Percentiles rank a stretch among this genome's conserved stretches.
These are phyloP conservation scores for Orobanche coerulescens DNA, from an alignment of 257 asterid species.

Conservation along the genomic window DNA sequence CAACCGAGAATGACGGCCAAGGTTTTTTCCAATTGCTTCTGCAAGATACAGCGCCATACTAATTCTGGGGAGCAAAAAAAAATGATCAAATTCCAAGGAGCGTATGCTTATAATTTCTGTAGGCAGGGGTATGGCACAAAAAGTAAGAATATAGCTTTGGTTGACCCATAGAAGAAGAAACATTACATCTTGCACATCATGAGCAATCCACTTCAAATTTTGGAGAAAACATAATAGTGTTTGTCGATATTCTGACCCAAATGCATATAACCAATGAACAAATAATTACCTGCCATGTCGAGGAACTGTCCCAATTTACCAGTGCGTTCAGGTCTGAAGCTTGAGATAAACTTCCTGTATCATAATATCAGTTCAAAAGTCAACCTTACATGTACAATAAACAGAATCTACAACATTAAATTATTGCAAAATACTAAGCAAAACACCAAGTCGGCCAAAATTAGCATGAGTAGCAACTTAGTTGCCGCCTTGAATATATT, in stretches of 20 bases:
- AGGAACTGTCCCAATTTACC: conserved; percentile 64
- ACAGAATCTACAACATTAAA: conserved; percentile 1
- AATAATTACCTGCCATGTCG: conserved; percentile 60
- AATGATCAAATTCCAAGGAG: conserved; percentile 16
- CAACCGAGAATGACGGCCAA: conserved; percentile 85
- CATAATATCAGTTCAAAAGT: conserved; percentile 17
- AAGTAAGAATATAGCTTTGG: not conserved
- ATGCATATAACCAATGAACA: not conserved
- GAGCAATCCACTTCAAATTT: not conserved
- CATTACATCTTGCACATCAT: conserved; percentile 12
- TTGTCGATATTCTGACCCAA: conserved; percentile 14
- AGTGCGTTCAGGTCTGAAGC: conserved; percentile 72
- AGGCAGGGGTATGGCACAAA: not conserved
- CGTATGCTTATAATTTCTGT: not conserved
- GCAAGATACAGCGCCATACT: conserved; percentile 82
- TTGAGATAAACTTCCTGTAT: conserved; percentile 86
- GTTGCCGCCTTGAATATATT: conserved; percentile 13
- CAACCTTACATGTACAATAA: conserved; percentile 11
- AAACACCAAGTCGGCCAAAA: not conserved
- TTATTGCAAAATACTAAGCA: not conserved
- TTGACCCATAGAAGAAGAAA: not conserved
- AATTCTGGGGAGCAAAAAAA: conserved; percentile 50
- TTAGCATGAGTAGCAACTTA: conserved; percentile 7
- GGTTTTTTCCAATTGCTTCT: conserved; percentile 60
- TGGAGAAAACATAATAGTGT: not conserved